Evolutionary conservation across 495 filamentous ascomycete genomes (phyloP).

Genomic region (Clohesyomyces aquaticus): DNA sequence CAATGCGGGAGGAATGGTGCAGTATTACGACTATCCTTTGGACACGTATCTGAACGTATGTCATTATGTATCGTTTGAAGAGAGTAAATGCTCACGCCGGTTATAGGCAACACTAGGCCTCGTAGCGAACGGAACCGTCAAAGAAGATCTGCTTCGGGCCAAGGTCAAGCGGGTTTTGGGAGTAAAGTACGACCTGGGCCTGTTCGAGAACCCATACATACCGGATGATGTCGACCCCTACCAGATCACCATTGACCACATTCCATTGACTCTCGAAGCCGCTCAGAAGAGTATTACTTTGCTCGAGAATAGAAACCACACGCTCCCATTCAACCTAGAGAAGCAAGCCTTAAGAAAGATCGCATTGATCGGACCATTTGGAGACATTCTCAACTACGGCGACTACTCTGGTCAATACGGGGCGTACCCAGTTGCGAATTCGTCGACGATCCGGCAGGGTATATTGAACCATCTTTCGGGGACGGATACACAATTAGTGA

Average conservation of each 20-base stretch:
- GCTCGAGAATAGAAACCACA: constrained; percentile 49
- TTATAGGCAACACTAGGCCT: constrained; percentile 44
- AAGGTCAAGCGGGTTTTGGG: constrained; percentile 47
- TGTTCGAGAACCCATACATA: constrained; percentile 48
- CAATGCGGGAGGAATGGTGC: constrained; percentile 44
- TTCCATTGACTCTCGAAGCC: constrained; percentile 46
- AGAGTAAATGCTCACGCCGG: not conserved
- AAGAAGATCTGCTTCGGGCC: constrained; percentile 43
- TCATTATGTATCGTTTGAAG: not conserved
- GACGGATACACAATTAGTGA: constrained; percentile 43
- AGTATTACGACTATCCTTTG: constrained; percentile 12
- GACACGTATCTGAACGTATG: constrained; percentile 32
- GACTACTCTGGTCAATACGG: constrained; percentile 51
- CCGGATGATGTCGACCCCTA: constrained; percentile 43
- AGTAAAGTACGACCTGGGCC: constrained; percentile 51
- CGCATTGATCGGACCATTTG: constrained; percentile 51
- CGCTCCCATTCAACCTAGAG: constrained; percentile 44
- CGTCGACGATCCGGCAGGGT: constrained; percentile 50
- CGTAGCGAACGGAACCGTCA: constrained; percentile 46
- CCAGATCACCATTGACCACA: constrained; percentile 43
- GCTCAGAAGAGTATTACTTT: constrained; percentile 49
- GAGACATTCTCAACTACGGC: constrained; percentile 52
- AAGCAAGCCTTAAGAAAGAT: constrained; percentile 45
- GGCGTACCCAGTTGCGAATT: constrained; percentile 47
- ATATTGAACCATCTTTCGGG: constrained; percentile 45